Base-by-base conservation (phyloP, 371 early-diverging fungal genomes). In the Mortierella sp. region DNA sequence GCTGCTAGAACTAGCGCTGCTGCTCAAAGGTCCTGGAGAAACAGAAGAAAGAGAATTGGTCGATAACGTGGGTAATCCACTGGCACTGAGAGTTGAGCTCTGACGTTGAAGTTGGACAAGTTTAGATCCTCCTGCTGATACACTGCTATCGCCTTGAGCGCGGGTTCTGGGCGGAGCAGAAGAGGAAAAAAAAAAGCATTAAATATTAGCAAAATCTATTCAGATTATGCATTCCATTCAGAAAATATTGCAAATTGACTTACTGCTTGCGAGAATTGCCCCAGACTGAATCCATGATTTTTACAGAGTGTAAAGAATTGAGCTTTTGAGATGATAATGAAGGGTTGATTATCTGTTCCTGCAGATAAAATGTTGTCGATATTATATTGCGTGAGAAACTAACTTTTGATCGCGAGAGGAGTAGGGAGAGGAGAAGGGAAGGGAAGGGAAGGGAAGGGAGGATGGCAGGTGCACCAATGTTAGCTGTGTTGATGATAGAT, bases 101-200 rank as follows among this genome's bases (percentile, higher is more conserved):
- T 77, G 78, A 35, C 80, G 71, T 37, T 79, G 80, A 59, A 79
- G 68, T 22, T 79, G 80, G 32, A 79, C 70, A 37, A 79, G 72
- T 61, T 79, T 79, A 11, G 75, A 74, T 59, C 71, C 64, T 2
- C 75, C 68, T 45, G 55, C 43, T 55, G 71, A 58, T 10, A 51
- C 64, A 51, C 58, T 66, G 58, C 54, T 71, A 12, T 73, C 70
- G 40, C 73, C 73, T 30, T 72, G 77, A 32, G 47, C 43, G 22
- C 78, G 78, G 49, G 73, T 66, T 14, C 73, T 67, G 30, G 12
- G 9, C 1, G 6, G 26, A 32, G 8, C 8, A 26, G 18, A 18
- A 45, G 14, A 12, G 8, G 14, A 37, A 37, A 16, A 26, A 37
- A 52, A 20, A 18, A 26, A 26, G 20, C 35, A 35, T 39, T 30